Conservation (phyloP, 2,329 filamentous ascomycete species). For the Xylariaceae sp. region DNA sequence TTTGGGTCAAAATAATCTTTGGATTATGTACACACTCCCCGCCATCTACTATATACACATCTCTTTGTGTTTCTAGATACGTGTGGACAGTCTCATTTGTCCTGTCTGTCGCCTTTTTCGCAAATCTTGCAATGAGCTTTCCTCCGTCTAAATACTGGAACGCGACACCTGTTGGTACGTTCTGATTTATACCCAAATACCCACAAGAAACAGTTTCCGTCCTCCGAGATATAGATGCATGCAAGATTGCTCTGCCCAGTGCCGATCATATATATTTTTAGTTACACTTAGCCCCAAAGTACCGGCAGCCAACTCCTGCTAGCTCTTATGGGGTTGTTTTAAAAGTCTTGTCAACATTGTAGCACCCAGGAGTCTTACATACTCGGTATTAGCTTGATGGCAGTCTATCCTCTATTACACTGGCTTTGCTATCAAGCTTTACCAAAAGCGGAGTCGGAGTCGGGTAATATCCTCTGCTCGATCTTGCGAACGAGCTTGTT, state of each 20-base stretch:
- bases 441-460: conserved; percentile 43
- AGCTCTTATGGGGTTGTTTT: background rate
- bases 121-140: background rate
- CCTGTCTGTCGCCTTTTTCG: background rate
- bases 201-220: too few relatives aligned
- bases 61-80: background rate
- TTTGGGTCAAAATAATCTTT: background rate
- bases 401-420: background rate
- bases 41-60: conserved; percentile 13
- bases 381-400: background rate
- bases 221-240: too few relatives aligned
- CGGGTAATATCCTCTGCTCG: conserved; percentile 67
- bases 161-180: conserved; percentile 8
- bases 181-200: background rate
- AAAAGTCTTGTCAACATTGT: background rate
- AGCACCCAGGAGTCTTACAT: background rate
- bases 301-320: background rate
- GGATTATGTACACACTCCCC: background rate
- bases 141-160: conserved; percentile 9
- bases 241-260: background rate
- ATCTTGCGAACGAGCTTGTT: conserved; percentile 88
- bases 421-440: conserved; percentile 32
- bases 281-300: background rate
- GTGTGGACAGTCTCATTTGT: background rate
- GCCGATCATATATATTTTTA: background rate